These are phyloP conservation scores for Vitis cinerea DNA, from an alignment of 164 flowering plant species.

Conservation along the genomic window DNA sequence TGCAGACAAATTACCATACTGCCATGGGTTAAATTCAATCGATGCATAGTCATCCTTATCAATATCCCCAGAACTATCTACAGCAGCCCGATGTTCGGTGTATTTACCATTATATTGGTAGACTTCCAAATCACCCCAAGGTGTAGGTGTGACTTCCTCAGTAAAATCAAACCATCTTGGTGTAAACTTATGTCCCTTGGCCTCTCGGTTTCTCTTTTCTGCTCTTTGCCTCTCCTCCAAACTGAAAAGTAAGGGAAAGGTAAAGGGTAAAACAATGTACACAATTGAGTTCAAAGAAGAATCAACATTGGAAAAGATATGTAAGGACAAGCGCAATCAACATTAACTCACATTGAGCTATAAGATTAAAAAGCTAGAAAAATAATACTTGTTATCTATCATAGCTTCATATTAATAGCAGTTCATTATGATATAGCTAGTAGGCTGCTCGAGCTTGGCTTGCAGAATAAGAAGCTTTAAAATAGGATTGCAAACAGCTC, in stretches of 20 bases:
- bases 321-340: neutral
- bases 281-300: neutral
- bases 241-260: conserved; percentile 20
- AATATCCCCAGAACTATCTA: conserved; percentile 27
- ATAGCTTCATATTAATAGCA: too few relatives aligned
- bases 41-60: conserved; percentile 33
- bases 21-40: conserved; percentile 72
- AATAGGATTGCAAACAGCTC: too few relatives aligned
- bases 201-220: conserved; percentile 49
- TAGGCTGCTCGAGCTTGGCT: too few relatives aligned
- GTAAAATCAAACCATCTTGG: conserved; percentile 71
- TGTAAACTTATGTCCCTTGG: conserved; percentile 41
- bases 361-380: too few relatives aligned
- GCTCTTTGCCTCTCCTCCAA: conserved; percentile 62
- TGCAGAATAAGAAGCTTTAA: too few relatives aligned
- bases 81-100: conserved; percentile 43
- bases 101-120: conserved; percentile 59
- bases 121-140: conserved; percentile 73
- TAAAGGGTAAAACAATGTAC: neutral
- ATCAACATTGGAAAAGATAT: neutral
- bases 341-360: too few relatives aligned
- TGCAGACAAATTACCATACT: conserved; percentile 38
- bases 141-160: conserved; percentile 53
- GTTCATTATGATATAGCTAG: too few relatives aligned
- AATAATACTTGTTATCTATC: too few relatives aligned